Conservation (phyloP, 2,329 filamentous ascomycete species). For the Coleophoma eucalyptorum region DNA sequence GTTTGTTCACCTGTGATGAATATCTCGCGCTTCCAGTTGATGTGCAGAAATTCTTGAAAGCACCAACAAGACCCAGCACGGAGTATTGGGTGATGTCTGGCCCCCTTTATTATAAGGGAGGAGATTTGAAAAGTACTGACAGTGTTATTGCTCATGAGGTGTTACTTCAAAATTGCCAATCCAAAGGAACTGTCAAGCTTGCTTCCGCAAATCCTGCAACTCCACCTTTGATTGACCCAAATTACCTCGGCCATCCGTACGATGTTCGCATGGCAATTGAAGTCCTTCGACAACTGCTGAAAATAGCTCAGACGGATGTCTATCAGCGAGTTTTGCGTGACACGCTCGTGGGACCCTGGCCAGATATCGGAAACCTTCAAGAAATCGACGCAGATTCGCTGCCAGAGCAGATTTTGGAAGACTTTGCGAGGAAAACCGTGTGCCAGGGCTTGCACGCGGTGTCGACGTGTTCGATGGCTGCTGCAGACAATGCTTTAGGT, state of each 20-base stretch:
- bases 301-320: neutral
- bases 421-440: neutral
- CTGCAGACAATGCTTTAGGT: neutral
- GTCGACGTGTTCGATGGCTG: neutral
- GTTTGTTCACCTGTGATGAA: neutral
- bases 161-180: neutral
- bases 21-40: neutral
- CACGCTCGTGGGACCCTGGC: neutral
- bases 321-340: neutral
- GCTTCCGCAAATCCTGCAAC: neutral
- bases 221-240: conserved; percentile 4
- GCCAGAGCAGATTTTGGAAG: neutral
- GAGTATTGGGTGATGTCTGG: conserved; percentile 2
- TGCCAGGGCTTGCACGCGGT: neutral
- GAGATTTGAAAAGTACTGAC: neutral
- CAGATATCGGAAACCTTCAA: neutral
- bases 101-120: neutral
- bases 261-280: neutral
- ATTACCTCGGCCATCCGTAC: conserved; percentile 2
- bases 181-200: conserved; percentile 4
- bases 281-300: neutral
- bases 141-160: conserved; percentile 1
- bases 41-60: neutral
- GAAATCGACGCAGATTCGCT: neutral
- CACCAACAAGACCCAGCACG: neutral